Base-by-base conservation (phyloP, 441 rosid genomes). In the Erodium trifolium region DNA sequence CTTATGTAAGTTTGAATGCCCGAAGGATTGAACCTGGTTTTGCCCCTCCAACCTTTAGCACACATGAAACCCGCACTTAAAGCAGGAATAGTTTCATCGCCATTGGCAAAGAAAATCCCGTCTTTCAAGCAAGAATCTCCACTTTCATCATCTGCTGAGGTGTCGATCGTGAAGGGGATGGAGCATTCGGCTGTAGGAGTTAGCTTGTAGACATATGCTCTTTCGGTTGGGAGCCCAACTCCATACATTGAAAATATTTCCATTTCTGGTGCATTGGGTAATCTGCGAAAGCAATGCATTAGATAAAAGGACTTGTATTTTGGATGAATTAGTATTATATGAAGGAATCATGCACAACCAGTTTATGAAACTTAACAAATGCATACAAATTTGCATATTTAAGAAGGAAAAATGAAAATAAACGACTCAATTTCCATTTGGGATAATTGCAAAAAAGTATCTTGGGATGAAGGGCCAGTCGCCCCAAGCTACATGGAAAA, bases 1-100 rank as follows among this genome's bases (percentile, higher is more conserved):
- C 98, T 83, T 2, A 82, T 43, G 35, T 85, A 85, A 11, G 96
- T 92, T 67, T 72, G 82, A 67, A 83, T 86, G 66, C 97, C 98
- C 0, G 92, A 87, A 59, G 99, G 99, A 78, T 95, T 95, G 71
- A 89, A 95, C 77, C 92, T 80, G 47, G 97, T 92, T 80, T 87
- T 88, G 69, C 99, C 97, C 0, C 96, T 88, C 99, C 99, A 95
- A 16, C 83, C 99, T 84, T 86, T 95, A n/a, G 97, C 98, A 67
- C 91, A 88, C 99, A 95, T 95, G 77, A 75, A 95, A 65, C 97
- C 98, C 0, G 97, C 71, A 77, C 99, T 95, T 72, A 94, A 71
- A 53, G 86, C 91, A 1, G 99, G 97, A 41, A 94, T 98, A 8
- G 97, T 92, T 76, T 89, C 98, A 73, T 95, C 99, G 12, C 99